Percentiles rank a stretch among this genome's conserved stretches.
Evolutionary conservation across 306 rosid genomes (phyloP).

Genomic region (Acmispon strigosus): DNA sequence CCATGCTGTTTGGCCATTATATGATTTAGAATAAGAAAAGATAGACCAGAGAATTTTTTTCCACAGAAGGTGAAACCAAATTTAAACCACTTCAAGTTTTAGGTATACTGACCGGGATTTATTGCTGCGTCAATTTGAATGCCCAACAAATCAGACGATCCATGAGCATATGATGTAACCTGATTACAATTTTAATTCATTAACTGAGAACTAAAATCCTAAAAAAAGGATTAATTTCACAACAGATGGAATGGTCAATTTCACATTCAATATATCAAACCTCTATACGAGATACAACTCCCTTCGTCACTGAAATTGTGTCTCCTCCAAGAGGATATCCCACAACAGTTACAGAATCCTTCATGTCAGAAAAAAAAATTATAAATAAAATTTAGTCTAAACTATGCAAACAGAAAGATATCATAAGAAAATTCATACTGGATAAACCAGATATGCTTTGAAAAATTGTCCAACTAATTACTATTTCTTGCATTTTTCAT

Average conservation of each 20-base stretch:
- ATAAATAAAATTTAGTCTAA: constrained; percentile 5
- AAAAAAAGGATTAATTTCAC: not conserved
- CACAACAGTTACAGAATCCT: constrained; percentile 98
- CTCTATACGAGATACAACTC: constrained; percentile 99
- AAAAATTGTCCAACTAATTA: not conserved
- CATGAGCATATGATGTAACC: constrained; percentile 98
- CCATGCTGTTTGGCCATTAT: not conserved
- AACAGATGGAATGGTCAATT: not conserved
- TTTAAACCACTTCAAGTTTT: not conserved
- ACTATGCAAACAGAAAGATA: not conserved
- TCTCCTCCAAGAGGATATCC: constrained; percentile 99
- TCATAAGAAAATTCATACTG: not conserved
- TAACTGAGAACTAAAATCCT: constrained; percentile 11
- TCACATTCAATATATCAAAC: constrained; percentile 33
- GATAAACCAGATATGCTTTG: not conserved
- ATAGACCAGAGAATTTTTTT: not conserved
- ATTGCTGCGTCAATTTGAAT: constrained; percentile 99
- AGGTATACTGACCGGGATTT: constrained; percentile 79
- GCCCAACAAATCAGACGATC: constrained; percentile 92
- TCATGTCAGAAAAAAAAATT: constrained; percentile 25
- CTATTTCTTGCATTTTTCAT: not conserved
- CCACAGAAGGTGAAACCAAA: not conserved
- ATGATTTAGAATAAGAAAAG: not conserved
- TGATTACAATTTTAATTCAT: constrained; percentile 36
- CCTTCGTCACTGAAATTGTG: constrained; percentile 96